Evolutionary conservation across 2,329 filamentous ascomycete genomes (phyloP), one percentile per base, ranked within the genome.

Genomic region (Mycogone perniciosa): DNA sequence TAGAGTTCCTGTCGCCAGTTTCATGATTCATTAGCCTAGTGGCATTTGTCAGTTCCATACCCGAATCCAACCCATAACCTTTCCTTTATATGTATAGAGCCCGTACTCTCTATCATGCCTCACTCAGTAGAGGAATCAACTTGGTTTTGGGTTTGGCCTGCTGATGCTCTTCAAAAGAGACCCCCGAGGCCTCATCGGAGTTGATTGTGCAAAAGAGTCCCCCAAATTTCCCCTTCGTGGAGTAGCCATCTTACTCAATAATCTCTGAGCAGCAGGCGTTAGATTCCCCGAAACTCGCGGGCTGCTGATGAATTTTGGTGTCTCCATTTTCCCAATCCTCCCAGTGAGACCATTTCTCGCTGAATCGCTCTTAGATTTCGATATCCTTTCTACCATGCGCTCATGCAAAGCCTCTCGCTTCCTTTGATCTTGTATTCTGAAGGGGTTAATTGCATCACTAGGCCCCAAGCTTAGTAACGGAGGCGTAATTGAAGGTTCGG

Each of bases 321-420:
- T 78, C 0, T 84, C 83, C 3, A 80, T 82, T 52, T 71, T 69
- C 31, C 80, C 76, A 9, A 71, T 74, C 58, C 76, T 86, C 10
- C 78, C 83, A 4, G 76, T 81, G 55, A 81, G 75, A 27, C 81
- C 82, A 13, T 77, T 71, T 50, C 76, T 78, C 6, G 78, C 76
- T 4, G 80, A 76, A 29, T 77, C 76, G 45, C 85, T 80, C 64
- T 90, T 91, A 3, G 79, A 85, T 60, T 82, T 82, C 9, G 87
- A 81, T 26, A 88, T 88, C 46, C 82, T 82, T 55, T 96, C 91
- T 2, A 96, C 90, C 78, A 96, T 89, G 34, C 84, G 81, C 61
- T 92, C 83, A 66, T 95, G 90, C 30, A 97, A 71, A 34, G 82
- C 83, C 70, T 97, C 93, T 35, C 92, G 77, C 55, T 79, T 82